phyloP scores from a whole-genome alignment of 176 grass and related monocot genomes.

The Tillandsia leiboldiana region DNA sequence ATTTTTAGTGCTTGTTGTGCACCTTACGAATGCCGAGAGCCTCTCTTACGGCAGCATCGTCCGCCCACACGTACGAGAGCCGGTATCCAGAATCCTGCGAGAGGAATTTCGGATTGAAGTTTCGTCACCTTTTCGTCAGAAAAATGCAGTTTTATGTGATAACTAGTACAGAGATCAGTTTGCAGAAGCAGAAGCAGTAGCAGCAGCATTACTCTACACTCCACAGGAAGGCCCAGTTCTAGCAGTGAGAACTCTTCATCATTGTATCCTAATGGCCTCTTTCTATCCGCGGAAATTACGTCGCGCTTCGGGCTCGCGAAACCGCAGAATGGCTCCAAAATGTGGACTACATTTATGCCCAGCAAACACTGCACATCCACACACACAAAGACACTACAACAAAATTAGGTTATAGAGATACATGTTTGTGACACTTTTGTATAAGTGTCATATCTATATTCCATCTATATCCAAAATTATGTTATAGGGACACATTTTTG shows the following conservation, averaged over 20 bases:
- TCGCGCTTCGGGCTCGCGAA: not conserved
- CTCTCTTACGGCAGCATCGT: constrained; percentile 33
- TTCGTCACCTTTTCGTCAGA: not conserved
- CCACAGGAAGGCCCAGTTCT: constrained; percentile 16
- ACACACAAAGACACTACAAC: no score
- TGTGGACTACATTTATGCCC: constrained; percentile 36
- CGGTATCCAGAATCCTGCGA: constrained; percentile 38
- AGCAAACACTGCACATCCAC: constrained; percentile 17
- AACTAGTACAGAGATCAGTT: not conserved
- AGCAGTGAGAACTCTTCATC: not conserved
- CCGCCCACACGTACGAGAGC: constrained; percentile 51
- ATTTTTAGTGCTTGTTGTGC: not conserved
- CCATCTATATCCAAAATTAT: no score
- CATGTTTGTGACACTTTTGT: no score
- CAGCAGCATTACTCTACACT: constrained; percentile 21
- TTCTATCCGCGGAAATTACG: not conserved
- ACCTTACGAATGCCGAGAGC: constrained; percentile 41
- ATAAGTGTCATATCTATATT: no score
- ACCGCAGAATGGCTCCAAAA: constrained; percentile 49
- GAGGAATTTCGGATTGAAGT: not conserved
- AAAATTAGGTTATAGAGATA: no score
- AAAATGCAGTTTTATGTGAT: not conserved
- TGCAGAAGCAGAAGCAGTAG: not conserved
- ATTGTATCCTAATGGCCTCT: constrained; percentile 17
- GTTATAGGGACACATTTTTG: no score